Conservation (phyloP, 129 eudicot genomes). For the Chrysanthemum seticuspe region DNA sequence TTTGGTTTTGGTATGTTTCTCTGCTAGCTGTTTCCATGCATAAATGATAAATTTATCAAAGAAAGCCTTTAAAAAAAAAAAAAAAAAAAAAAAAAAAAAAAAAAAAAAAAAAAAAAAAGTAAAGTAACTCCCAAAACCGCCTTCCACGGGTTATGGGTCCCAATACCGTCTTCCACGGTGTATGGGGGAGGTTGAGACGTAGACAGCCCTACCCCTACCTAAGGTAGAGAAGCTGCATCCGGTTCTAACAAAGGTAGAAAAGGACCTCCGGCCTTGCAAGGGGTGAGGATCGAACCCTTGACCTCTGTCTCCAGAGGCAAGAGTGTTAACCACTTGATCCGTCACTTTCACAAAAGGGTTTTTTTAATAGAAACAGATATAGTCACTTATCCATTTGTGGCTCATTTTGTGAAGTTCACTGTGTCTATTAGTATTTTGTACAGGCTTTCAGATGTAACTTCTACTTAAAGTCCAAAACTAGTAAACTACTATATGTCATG, state of each 20-base stretch:
- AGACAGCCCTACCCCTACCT: too few relatives aligned
- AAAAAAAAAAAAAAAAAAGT: not conserved
- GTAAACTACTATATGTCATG: not conserved
- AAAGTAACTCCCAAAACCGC: too few relatives aligned
- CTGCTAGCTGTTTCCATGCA: not conserved
- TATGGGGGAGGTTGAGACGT: too few relatives aligned
- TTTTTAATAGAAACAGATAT: not conserved
- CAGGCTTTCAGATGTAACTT: not conserved
- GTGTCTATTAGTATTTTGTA: not conserved
- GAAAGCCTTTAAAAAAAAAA: not conserved
- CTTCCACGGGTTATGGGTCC: too few relatives aligned
- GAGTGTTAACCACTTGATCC: too few relatives aligned
- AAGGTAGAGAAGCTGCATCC: too few relatives aligned
- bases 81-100: not conserved
- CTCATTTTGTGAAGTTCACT: not conserved
- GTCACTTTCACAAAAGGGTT: not conserved
- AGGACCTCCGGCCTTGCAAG: too few relatives aligned
- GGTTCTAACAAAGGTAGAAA: too few relatives aligned
- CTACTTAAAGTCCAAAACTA: not conserved
- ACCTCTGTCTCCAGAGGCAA: too few relatives aligned
- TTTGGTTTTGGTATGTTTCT: slow-evolving; percentile 77
- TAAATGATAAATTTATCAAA: not conserved
- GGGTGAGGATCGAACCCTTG: too few relatives aligned
- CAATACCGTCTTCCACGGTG: too few relatives aligned
- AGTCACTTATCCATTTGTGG: not conserved